A percentile compares a stretch with the other conserved stretches of the same genome.
Conservation (phyloP, 805 yeast genomes). For the Lachancea sp. region DNA sequence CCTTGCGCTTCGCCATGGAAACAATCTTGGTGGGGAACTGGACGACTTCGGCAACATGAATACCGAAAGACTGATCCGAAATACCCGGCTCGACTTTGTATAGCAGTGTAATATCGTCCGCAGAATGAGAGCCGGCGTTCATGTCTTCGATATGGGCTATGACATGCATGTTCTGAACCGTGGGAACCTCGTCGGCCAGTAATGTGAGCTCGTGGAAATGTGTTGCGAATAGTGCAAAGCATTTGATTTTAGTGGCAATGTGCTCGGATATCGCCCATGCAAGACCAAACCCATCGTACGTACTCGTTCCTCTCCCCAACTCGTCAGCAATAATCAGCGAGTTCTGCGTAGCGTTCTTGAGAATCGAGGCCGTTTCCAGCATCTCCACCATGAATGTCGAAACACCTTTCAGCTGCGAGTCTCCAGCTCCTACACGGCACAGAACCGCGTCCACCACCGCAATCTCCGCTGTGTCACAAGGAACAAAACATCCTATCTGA, state of each 20-base stretch:
- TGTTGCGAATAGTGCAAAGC: constrained; percentile 90
- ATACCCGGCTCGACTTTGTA: constrained; percentile 96
- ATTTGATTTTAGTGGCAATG: constrained; percentile 59
- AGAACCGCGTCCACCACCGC: constrained; percentile 85
- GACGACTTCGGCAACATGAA: constrained; percentile 94
- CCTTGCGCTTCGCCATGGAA: constrained; percentile 92
- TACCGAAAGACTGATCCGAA: constrained; percentile 93
- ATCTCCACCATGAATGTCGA: constrained; percentile 98
- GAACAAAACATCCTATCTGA: constrained; percentile 86
- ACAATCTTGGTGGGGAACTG: constrained; percentile 87
- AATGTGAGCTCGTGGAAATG: constrained; percentile 95
- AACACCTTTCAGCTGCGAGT: constrained; percentile 92
- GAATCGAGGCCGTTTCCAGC: constrained; percentile 91
- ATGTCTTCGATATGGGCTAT: constrained; percentile 75
- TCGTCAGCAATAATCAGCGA: constrained; percentile 92
- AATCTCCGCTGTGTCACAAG: constrained; percentile 70
- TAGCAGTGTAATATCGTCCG: constrained; percentile 73
- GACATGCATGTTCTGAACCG: constrained; percentile 81
- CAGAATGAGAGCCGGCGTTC: constrained; percentile 24
- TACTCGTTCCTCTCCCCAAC: constrained; percentile 71
- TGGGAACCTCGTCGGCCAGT: constrained; percentile 52
- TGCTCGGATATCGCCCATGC: constrained; percentile 96
- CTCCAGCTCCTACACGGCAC: constrained; percentile 98
- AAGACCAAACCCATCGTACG: constrained; percentile 95
- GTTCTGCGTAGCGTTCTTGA: constrained; percentile 76